phyloP scores from a whole-genome alignment of 805 yeast species.

The Spathaspora arborariae region DNA sequence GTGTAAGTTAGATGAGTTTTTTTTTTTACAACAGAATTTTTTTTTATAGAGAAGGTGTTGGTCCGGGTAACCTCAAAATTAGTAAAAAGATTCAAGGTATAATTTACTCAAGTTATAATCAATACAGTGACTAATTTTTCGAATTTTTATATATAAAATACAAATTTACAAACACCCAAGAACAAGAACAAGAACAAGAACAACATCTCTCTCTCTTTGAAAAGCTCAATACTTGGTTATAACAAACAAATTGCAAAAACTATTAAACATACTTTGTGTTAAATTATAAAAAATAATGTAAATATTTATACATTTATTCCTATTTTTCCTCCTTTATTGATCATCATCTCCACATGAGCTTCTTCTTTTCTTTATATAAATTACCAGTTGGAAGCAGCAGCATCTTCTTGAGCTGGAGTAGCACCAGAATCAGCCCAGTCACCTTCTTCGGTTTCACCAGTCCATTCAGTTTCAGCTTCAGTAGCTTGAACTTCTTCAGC shows the following conservation, averaged over 20 bases:
- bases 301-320: slow-evolving; percentile 1
- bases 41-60: neutral
- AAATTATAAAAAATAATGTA: slow-evolving; percentile 1
- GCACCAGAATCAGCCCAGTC: slow-evolving; percentile 63
- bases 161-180: neutral
- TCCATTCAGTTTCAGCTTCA: slow-evolving; percentile 55
- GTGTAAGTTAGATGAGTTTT: neutral
- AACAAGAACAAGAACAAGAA: neutral
- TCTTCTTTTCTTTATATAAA: slow-evolving; percentile 10
- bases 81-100: too few relatives aligned
- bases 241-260: neutral
- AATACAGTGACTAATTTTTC: neutral
- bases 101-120: too few relatives aligned
- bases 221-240: neutral
- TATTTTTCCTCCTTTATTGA: neutral
- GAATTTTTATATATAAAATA: neutral
- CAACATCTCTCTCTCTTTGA: neutral
- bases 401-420: slow-evolving; percentile 67
- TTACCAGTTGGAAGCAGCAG: slow-evolving; percentile 56
- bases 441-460: slow-evolving; percentile 55
- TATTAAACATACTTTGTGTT: slow-evolving; percentile 4
- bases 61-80: neutral
- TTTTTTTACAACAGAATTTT: neutral
- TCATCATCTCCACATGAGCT: slow-evolving; percentile 1
- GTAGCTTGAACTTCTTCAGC: slow-evolving; percentile 63